These are phyloP conservation scores for Strigomonas galati DNA, from an alignment of 208 protist genomes.

Conservation along the genomic window DNA sequence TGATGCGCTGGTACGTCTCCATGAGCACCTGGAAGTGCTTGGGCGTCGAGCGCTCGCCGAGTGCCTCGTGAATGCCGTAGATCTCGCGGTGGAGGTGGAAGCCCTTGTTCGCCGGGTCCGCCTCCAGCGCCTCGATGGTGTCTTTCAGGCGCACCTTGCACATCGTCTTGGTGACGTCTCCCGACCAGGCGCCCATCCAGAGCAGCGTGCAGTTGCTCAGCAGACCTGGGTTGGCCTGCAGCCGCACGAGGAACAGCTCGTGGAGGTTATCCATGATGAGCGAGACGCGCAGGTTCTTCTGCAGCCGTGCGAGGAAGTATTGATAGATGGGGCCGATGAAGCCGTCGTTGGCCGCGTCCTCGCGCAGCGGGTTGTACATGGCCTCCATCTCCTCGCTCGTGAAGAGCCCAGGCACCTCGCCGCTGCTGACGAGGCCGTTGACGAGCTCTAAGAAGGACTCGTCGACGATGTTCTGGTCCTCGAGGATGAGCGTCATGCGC, in stretches of 20 bases:
- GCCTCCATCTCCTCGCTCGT: slow-evolving; percentile 95
- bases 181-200: slow-evolving; percentile 94
- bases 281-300: slow-evolving; percentile 91
- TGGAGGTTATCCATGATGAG: slow-evolving; percentile 93
- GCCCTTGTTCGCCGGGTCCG: slow-evolving; percentile 56
- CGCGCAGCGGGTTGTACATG: slow-evolving; percentile 89
- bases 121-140: slow-evolving; percentile 66
- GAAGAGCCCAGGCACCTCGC: slow-evolving; percentile 95
- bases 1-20: slow-evolving; percentile 76
- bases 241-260: slow-evolving; percentile 81
- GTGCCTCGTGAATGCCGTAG: slow-evolving; percentile 77
- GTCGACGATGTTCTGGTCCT: slow-evolving; percentile 96
- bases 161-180: slow-evolving; percentile 77
- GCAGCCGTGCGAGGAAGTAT: slow-evolving; percentile 87
- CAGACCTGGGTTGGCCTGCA: slow-evolving; percentile 95
- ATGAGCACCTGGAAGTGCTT: slow-evolving; percentile 85
- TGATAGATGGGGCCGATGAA: slow-evolving; percentile 77
- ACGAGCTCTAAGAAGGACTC: slow-evolving; percentile 97
- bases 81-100: slow-evolving; percentile 85
- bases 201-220: slow-evolving; percentile 92
- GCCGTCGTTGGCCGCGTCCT: slow-evolving; percentile 82
- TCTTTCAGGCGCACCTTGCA: slow-evolving; percentile 77
- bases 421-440: slow-evolving; percentile 92
- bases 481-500: slow-evolving; percentile 94
- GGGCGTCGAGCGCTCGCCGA: slow-evolving; percentile 64